These are phyloP conservation scores for Phallus indusiatus DNA, from an alignment of 768 basidiomycete genomes.

Conservation along the genomic window DNA sequence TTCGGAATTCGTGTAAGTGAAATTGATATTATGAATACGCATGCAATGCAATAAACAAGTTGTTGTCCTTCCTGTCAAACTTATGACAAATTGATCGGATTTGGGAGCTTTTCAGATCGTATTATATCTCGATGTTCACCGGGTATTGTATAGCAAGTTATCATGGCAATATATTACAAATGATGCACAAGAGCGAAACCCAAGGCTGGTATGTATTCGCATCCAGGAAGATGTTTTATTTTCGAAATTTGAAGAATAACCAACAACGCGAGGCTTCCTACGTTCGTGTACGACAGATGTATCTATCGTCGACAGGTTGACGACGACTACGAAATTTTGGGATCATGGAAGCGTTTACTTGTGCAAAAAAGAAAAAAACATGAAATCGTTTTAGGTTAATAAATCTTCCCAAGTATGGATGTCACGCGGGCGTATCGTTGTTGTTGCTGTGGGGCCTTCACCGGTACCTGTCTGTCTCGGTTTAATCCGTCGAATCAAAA, in stretches of 20 bases:
- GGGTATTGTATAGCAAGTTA: background rate
- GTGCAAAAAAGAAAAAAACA: background rate
- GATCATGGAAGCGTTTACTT: background rate
- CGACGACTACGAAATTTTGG: background rate
- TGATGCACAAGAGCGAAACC: too few species aligned
- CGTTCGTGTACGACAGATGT: background rate
- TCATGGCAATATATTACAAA: background rate
- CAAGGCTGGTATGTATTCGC: too few species aligned
- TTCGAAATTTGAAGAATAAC: too few species aligned
- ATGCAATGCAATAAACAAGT: too few species aligned
- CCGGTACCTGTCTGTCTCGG: conserved; percentile 2
- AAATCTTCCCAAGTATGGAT: background rate
- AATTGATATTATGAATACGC: too few species aligned
- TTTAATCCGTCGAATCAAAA: background rate
- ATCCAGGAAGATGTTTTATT: too few species aligned
- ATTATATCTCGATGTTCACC: background rate
- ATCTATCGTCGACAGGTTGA: background rate
- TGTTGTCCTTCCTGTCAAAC: too few species aligned
- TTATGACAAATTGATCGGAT: background rate
- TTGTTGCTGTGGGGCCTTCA: background rate
- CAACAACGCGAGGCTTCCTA: too few species aligned
- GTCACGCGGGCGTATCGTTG: background rate
- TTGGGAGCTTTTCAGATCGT: background rate
- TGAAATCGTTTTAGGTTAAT: background rate
- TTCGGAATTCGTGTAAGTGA: too few species aligned